Evolutionary conservation across 495 filamentous ascomycete species (phyloP), one percentile per base, ranked within the genome.

Genomic region (Neurospora hispaniola): DNA sequence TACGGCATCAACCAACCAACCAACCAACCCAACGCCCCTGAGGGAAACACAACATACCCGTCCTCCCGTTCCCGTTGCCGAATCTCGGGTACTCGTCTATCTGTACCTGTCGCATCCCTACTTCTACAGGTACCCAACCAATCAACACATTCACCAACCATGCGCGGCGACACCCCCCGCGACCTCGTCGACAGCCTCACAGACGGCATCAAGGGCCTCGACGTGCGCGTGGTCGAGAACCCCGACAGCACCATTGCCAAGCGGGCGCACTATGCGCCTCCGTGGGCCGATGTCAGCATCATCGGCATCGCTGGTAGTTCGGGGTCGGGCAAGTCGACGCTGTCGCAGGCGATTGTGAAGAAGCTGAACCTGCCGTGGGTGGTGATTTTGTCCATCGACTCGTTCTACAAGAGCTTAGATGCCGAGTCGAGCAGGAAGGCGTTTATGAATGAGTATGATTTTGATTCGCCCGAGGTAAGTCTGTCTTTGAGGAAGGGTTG

Each of bases 231-330:
- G 41, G 43, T 73, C 72, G 73, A 59, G 20, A 42, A 72, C 48
- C 73, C 78, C 27, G 78, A 82, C 71, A 71, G 74, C 69, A 82
- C 82, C 39, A 82, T 86, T 54, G 75, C 81, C 35, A 86, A 80
- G 72, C 76, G 82, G 71, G 89, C 88, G 72, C 90, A 92, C 72
- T 99, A 99, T 80, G 91, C 90, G 46, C 96, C 96, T 43, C 96
- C 96, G 81, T 99, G 96, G 96, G 92, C 91, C 31, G 90, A 98
- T 80, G 86, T 94, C 71, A 94, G 90, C 81, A 98, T 99, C 77
- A 98, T 99, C 78, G 96, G 94, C 66, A 90, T 99, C 72, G 96
- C 96, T 59, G 96, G 96, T 14, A 96, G 93, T 79, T 98, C 94
- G 23, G 96, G 96, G 71, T 98, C 94, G 38, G 96, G 96, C 46